Evolutionary conservation across 441 rosid species (phyloP), one percentile per base, ranked within the genome.

Genomic region (Metrosideros polymorpha): DNA sequence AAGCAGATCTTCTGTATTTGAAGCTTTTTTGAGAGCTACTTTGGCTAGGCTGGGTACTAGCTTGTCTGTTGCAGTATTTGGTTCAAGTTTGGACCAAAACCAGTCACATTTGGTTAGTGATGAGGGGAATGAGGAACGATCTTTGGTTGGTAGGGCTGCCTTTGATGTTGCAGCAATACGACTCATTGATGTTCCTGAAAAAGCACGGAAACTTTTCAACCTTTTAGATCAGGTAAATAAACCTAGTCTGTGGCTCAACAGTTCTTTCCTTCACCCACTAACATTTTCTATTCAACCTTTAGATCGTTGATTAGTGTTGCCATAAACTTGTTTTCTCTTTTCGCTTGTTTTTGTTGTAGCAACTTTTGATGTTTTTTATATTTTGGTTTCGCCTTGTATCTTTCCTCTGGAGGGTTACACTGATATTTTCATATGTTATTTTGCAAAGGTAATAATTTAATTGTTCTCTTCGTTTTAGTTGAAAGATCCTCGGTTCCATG

Each of bases 401-500:
- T 71, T 24, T 2, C 79, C 12, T 35, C 47, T 39, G 22, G n/a
- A 35, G n/a, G 45, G 47, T 71, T 6, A 9, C 13, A 10, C 24
- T 55, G 12, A 55, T 24, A 24, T 55, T 10, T 55, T 54, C 4
- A 10, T 3, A 55, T 76, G 25, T 42, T 24, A 76, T 42, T 22
- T 35, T 22, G 49, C 51, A 76, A 43, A 76, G 7, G 30, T 6
- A 54, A n/a, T 52, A 61, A 52, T 83, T 22, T 82, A n/a, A 49
- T 57, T 83, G 14, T 52, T 50, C 82, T 55, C 30, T 90, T 87
- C 55, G 43, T 89, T 91, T 84, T 95, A 98, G 99, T 98, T 98
- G 53, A 96, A 94, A 93, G 99, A 98, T 91, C 98, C 99, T 57
- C 96, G 99, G 89, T 98, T 96, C 89, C 99, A 98, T 86, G 96